Evolutionary conservation across 805 yeast genomes (phyloP).

Genomic region (Metschnikowia kunwiensis): DNA sequence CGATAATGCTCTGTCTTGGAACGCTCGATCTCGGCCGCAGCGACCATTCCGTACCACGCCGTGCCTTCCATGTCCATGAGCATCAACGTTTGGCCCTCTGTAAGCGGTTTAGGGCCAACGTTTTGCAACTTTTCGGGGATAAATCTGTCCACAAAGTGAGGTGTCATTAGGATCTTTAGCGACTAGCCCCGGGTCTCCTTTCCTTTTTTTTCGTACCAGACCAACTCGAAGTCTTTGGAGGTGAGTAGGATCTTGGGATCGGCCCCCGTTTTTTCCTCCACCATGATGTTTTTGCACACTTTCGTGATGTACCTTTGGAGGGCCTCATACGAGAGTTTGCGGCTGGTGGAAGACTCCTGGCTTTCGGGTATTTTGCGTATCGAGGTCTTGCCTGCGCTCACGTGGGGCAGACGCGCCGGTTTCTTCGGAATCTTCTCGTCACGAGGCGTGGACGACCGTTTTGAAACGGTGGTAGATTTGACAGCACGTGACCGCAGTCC

Average conservation of each 20-base stretch:
- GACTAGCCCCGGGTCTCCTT: slow-evolving; percentile 38
- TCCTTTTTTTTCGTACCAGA: slow-evolving; percentile 30
- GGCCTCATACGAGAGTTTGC: slow-evolving; percentile 45
- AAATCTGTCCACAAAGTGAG: slow-evolving; percentile 46
- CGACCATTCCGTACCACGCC: slow-evolving; percentile 56
- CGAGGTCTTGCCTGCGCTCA: too few species aligned
- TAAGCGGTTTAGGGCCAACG: slow-evolving; percentile 56
- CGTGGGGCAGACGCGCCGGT: too few species aligned
- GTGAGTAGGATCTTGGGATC: slow-evolving; percentile 40
- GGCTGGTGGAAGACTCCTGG: slow-evolving; percentile 26
- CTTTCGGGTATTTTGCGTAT: background rate
- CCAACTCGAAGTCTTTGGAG: slow-evolving; percentile 43
- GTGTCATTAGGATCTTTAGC: slow-evolving; percentile 39
- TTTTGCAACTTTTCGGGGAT: slow-evolving; percentile 48
- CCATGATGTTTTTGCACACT: slow-evolving; percentile 55
- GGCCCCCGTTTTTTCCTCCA: slow-evolving; percentile 49
- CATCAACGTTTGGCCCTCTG: slow-evolving; percentile 54
- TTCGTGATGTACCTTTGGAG: slow-evolving; percentile 53
- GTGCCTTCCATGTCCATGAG: slow-evolving; percentile 47
- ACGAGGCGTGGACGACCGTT: too few species aligned
- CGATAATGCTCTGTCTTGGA: too few species aligned
- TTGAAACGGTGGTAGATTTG: too few species aligned
- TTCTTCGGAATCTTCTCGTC: too few species aligned
- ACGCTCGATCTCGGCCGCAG: slow-evolving; percentile 32
- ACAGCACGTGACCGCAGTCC: too few species aligned